A percentile compares a stretch with the other conserved stretches of the same genome.
Conservation (phyloP, 441 rosid species). For the Arabidopsis hybrid region DNA sequence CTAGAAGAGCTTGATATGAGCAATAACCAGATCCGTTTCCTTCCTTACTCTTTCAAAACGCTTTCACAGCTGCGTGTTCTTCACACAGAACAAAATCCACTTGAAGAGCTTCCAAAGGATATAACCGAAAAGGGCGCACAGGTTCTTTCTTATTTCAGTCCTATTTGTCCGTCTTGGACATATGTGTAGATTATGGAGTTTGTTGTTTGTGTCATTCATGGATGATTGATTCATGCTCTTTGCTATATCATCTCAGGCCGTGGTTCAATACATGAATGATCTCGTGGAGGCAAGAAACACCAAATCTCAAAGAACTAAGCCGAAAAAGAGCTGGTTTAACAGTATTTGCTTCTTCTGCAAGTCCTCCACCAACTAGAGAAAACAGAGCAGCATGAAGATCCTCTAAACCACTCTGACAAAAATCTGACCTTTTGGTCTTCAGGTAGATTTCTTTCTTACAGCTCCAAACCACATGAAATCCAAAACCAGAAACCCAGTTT, state of each 20-base stretch:
- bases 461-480: background rate
- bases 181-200: conserved; percentile 15
- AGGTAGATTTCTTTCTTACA: conserved; percentile 25
- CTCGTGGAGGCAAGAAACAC: conserved; percentile 66
- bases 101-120: conserved; percentile 87
- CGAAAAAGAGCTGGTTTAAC: conserved; percentile 82
- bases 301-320: conserved; percentile 61
- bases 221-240: conserved; percentile 23
- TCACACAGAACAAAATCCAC: conserved; percentile 72
- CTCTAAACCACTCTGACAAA: conserved; percentile 52
- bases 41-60: conserved; percentile 89
- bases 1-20: conserved; percentile 95
- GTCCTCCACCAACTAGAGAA: conserved; percentile 79
- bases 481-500: background rate
- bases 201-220: background rate
- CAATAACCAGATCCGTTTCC: conserved; percentile 91
- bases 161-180: background rate
- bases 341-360: conserved; percentile 78
- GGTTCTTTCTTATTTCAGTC: conserved; percentile 50
- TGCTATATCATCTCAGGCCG: conserved; percentile 34
- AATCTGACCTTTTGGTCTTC: conserved; percentile 20
- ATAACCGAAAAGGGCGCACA: conserved; percentile 86
- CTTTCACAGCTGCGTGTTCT: conserved; percentile 70
- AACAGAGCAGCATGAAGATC: conserved; percentile 59
- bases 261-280: conserved; percentile 77